Conservation (phyloP, 2,329 filamentous ascomycete genomes). For the Beauveria australis region DNA sequence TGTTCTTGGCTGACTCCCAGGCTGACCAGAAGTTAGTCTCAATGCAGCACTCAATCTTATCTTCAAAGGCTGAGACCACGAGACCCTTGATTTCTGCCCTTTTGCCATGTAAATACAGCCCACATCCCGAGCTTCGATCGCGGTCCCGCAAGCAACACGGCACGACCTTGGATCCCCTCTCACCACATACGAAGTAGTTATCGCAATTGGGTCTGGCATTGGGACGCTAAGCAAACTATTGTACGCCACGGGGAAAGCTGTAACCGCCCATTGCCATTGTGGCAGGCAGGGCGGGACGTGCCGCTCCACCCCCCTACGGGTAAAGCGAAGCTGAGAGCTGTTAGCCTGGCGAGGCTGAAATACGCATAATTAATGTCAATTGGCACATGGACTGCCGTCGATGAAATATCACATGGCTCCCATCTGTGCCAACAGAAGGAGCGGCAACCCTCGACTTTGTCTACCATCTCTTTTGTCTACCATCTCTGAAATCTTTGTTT, state of each 20-base stretch:
- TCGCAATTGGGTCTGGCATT: not conserved
- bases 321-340: not conserved
- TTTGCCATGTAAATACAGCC: not conserved
- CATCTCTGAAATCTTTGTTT: too few species aligned
- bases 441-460: too few species aligned
- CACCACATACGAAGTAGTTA: not conserved
- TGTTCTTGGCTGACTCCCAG: not conserved
- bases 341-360: conserved; percentile 5
- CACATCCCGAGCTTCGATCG: not conserved
- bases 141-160: too few species aligned
- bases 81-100: too few species aligned
- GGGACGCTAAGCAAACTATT: not conserved
- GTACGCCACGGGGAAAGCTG: not conserved
- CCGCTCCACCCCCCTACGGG: not conserved
- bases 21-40: not conserved
- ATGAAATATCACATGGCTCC: conserved; percentile 2
- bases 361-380: not conserved
- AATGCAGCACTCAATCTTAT: too few species aligned
- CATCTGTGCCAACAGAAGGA: too few species aligned
- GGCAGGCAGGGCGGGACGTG: not conserved
- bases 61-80: not conserved
- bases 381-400: not conserved
- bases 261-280: not conserved
- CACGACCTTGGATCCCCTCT: not conserved
- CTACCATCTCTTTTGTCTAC: too few species aligned